Evolutionary conservation across 495 filamentous ascomycete species (phyloP), one percentile per base, ranked within the genome.

Genomic region (Penicillium lagena): DNA sequence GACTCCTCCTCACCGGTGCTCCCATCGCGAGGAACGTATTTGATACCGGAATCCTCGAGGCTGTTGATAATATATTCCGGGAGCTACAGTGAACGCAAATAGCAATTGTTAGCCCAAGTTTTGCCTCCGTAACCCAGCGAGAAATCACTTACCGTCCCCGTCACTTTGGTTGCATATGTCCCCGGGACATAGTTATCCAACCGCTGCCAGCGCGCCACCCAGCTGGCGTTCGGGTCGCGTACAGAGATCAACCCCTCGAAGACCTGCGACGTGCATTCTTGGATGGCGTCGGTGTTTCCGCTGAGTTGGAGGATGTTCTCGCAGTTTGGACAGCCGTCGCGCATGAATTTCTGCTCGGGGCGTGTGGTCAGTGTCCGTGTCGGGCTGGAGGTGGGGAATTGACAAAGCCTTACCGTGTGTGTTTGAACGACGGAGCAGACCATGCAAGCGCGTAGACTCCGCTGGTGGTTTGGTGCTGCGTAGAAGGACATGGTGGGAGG

Each of bases 121-220:
- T 30, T 12, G 12, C 3, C 9, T 27, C 12, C 9, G 31, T 37
- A 7, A 9, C 1, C 7, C 22, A 3, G 29, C 29, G n/a, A 33
- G 7, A 7, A 22, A 22, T 22, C 29, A 45, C 81, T 69, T 51
- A 84, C 78, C 53, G 75, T 70, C 44, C 90, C 90, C 9, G 81
- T 83, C 13, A 98, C 93, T 66, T 96, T 96, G 39, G 89, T 83
- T 15, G 93, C 93, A 71, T 98, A 98, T 37, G 88, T 82, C 29
- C 93, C 93, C 28, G 79, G 76, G 40, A 89, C 82, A 66, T 89
- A 96, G 27, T 76, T 79, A 64, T 95, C 85, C 42, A 97, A 63
- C n/a, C 93, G 76, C 68, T 96, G 89, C 86, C 88, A 96, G 55
- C 87, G 85, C 14, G 91, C 89, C 34, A 96, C 87, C 93, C 93